Base-by-base conservation (phyloP, 148 eudicot genomes). In the Linanthus parryae region DNA sequence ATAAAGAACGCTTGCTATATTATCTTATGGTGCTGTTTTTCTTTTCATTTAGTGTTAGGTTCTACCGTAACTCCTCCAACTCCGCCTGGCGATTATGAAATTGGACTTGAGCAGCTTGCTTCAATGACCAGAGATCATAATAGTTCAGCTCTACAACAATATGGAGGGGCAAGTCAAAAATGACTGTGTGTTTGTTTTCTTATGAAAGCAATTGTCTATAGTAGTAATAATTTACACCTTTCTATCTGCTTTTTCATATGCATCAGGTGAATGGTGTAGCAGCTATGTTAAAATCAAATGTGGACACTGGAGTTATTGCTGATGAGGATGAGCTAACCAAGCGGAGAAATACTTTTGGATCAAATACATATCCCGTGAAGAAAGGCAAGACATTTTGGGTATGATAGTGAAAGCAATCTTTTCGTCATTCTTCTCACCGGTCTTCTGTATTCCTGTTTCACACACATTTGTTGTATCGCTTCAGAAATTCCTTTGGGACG, bases 401-500 rank as follows among this genome's bases (percentile, higher is more conserved):
- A 68, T 22, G 11, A 24, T 29, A 36, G n/a, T 34, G 15, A 5
- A 35, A 36, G 21, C 25, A 41, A 25, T 31, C 2, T 36, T 30
- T 47, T 38, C 18, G 17, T 58, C 17, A 14, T 57, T 23, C 48
- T 25, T 19, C 20, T 40, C 13, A 4, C 1, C 15, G 2, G n/a
- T n/a, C n/a, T n/a, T n/a, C n/a, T n/a, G n/a, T n/a, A n/a, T n/a
- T n/a, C n/a, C n/a, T n/a, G n/a, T n/a, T n/a, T n/a, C n/a, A n/a
- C n/a, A n/a, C n/a, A n/a, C n/a, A 8, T 49, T 15, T 44, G 30
- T 14, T 29, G 46, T n/a, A 56, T 29, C 36, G 50, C 21, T 72
- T 56, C 83, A 90, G 97, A 64, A 63, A 49, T 90, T 85, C 63
- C 80, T 90, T 45, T 90, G 95, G 97, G 97, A 90, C 36, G 72